Percentiles rank a stretch among this genome's conserved stretches.
phyloP scores from a whole-genome alignment of 2,329 filamentous ascomycete genomes.

The Acephala macrosclerotiorum region DNA sequence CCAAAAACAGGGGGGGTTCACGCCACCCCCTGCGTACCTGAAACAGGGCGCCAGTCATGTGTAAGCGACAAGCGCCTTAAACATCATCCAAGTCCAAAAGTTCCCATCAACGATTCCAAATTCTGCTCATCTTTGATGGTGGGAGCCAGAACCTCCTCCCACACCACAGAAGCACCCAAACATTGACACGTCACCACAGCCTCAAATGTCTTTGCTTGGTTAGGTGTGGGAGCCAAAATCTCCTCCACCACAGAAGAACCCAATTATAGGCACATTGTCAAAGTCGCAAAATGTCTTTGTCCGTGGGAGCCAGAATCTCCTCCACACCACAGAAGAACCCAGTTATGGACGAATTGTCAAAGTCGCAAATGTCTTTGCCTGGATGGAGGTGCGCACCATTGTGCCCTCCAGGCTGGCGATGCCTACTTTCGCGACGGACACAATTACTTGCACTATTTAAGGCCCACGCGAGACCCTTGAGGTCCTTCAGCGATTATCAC shows the following conservation, averaged over 20 bases:
- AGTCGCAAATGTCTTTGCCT: slow-evolving; percentile 5
- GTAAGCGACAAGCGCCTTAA: slow-evolving; percentile 17
- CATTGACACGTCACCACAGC: too few species aligned
- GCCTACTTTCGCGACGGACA: slow-evolving; percentile 3
- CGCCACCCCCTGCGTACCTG: not conserved
- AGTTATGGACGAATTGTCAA: slow-evolving; percentile 8
- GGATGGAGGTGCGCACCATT: not conserved
- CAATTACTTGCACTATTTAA: slow-evolving; percentile 17
- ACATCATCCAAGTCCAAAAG: too few species aligned
- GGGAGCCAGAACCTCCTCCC: too few species aligned
- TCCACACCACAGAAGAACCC: slow-evolving; percentile 11
- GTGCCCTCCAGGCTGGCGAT: slow-evolving; percentile 10
- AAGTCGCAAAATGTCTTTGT: slow-evolving; percentile 7
- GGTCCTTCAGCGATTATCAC: slow-evolving; percentile 5
- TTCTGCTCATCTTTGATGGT: too few species aligned
- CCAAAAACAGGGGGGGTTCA: slow-evolving; percentile 15
- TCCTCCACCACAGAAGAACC: slow-evolving; percentile 11
- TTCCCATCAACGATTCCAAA: too few species aligned
- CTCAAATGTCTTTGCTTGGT: slow-evolving; percentile 5
- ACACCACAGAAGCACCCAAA: too few species aligned
- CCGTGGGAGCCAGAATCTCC: slow-evolving; percentile 20
- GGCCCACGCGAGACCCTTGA: slow-evolving; percentile 10
- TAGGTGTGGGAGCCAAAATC: slow-evolving; percentile 17
- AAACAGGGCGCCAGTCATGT: slow-evolving; percentile 4
- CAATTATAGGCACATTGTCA: too few species aligned